Evolutionary conservation across 2,329 filamentous ascomycete species (phyloP).

Genomic region (Penicillium sp.): DNA sequence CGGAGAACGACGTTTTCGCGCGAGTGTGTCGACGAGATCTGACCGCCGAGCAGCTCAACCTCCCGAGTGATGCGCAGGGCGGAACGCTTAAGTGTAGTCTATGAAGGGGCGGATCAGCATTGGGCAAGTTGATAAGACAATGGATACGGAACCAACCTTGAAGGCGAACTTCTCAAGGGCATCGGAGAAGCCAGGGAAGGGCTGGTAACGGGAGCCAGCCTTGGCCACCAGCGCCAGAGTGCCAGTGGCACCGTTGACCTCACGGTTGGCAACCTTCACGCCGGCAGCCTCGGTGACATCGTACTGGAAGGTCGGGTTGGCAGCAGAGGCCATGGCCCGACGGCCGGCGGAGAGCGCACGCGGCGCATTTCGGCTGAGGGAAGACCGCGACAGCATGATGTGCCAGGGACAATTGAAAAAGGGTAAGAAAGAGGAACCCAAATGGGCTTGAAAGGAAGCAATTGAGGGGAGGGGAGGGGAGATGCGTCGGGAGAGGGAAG

Average conservation of each 20-base stretch:
- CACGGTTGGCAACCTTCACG: constrained; percentile 89
- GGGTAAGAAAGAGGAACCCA: constrained; percentile 31
- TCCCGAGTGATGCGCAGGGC: constrained; percentile 92
- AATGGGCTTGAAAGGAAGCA: constrained; percentile 36
- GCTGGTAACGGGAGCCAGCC: constrained; percentile 91
- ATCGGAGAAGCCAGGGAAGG: constrained; percentile 83
- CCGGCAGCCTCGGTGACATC: constrained; percentile 82
- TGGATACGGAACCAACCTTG: constrained; percentile 65
- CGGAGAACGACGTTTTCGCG: constrained; percentile 90
- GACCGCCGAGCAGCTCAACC: constrained; percentile 89
- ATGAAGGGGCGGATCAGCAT: constrained; percentile 43
- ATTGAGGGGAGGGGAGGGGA: constrained; percentile 31
- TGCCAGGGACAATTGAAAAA: constrained; percentile 48
- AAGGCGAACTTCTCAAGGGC: constrained; percentile 95
- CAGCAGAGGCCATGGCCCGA: constrained; percentile 64
- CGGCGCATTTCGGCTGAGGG: constrained; percentile 64
- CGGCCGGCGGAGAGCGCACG: constrained; percentile 59
- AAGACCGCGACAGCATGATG: constrained; percentile 69
- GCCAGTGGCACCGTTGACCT: constrained; percentile 83
- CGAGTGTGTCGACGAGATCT: constrained; percentile 84
- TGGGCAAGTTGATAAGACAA: constrained; percentile 20
- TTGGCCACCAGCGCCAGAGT: constrained; percentile 90
- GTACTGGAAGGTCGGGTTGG: constrained; percentile 79
- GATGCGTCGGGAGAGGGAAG: constrained; percentile 22
- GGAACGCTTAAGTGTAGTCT: constrained; percentile 80